Percentiles rank a stretch among this genome's conserved stretches.
Conservation (phyloP, 441 rosid genomes). For the Corymbia citriodora region DNA sequence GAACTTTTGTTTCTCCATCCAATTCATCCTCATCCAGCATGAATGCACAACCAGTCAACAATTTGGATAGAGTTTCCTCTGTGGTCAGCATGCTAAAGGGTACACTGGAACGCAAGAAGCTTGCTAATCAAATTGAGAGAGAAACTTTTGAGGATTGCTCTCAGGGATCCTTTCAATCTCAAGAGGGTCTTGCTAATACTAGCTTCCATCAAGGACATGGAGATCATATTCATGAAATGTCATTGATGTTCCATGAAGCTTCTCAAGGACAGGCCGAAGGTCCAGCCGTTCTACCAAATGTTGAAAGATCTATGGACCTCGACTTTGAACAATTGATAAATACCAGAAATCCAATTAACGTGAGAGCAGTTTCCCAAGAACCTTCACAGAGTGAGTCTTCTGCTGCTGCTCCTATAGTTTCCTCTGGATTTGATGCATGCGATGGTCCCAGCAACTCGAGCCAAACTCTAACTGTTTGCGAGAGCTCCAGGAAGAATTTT, state of each 20-base stretch:
- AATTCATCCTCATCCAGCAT: conserved; percentile 49
- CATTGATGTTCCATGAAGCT: conserved; percentile 20
- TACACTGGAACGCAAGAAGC: conserved; percentile 51
- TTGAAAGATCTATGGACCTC: conserved; percentile 27
- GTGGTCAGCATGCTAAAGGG: conserved; percentile 71
- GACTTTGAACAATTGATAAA: conserved; percentile 45
- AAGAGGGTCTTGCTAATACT: conserved; percentile 17
- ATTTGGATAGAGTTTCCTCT: conserved; percentile 45
- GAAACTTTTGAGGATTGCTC: conserved; percentile 30
- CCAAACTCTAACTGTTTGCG: conserved; percentile 40
- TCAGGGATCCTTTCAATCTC: conserved; percentile 24
- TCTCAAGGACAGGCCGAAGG: conserved; percentile 23
- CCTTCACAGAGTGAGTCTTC: conserved; percentile 74
- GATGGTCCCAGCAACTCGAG: conserved; percentile 62
- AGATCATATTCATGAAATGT: conserved; percentile 22
- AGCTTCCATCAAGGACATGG: conserved; percentile 24
- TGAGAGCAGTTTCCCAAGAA: conserved; percentile 40
- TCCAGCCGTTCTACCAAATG: conserved; percentile 15
- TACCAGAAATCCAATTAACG: conserved; percentile 30
- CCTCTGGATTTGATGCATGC: conserved; percentile 51
- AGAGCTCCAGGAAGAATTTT: conserved; percentile 47
- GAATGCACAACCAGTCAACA: conserved; percentile 26
- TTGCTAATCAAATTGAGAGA: conserved; percentile 31
- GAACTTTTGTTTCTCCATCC: conserved; percentile 37
- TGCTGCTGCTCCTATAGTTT: conserved; percentile 61